Percentiles rank a stretch among this genome's conserved stretches.
Conservation (phyloP, 2,329 filamentous ascomycete species). For the Fusarium kyushuense region DNA sequence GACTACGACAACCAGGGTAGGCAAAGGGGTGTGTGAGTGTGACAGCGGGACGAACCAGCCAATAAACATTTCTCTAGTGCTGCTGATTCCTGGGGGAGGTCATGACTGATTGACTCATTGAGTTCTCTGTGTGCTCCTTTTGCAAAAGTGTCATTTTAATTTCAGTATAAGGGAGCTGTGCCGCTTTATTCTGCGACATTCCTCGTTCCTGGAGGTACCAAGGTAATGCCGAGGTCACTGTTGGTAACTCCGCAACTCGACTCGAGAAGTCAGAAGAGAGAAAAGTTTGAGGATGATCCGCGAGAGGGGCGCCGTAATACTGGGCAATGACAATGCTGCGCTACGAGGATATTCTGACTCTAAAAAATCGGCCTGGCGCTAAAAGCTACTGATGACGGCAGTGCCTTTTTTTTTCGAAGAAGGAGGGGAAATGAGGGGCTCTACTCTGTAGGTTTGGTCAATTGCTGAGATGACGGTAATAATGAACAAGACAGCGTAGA, state of each 20-base stretch:
- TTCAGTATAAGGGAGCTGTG: slow-evolving; percentile 9
- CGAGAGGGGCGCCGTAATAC: slow-evolving; percentile 37
- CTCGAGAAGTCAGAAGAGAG: slow-evolving; percentile 15
- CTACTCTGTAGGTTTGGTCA: slow-evolving; percentile 2
- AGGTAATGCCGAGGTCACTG: slow-evolving; percentile 36
- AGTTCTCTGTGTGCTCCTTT: slow-evolving; percentile 30
- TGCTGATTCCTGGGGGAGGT: slow-evolving; percentile 31
- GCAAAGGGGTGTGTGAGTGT: slow-evolving; percentile 35
- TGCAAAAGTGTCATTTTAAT: slow-evolving; percentile 30
- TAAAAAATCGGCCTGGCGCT: slow-evolving; percentile 43
- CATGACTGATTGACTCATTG: slow-evolving; percentile 38
- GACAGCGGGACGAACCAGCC: slow-evolving; percentile 29
- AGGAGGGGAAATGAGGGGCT: slow-evolving; percentile 36
- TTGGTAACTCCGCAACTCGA: slow-evolving; percentile 33
- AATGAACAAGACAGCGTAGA: background rate
- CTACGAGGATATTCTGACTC: slow-evolving; percentile 38
- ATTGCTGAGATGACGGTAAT: background rate
- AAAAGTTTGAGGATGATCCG: slow-evolving; percentile 27
- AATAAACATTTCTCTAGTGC: slow-evolving; percentile 25
- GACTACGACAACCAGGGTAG: slow-evolving; percentile 2
- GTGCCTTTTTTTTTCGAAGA: slow-evolving; percentile 29
- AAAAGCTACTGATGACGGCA: slow-evolving; percentile 45
- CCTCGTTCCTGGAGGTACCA: background rate
- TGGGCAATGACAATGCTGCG: slow-evolving; percentile 29
- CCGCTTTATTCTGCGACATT: slow-evolving; percentile 10